phyloP scores from a whole-genome alignment of 495 filamentous ascomycete genomes.

The Pyronema omphalodes region DNA sequence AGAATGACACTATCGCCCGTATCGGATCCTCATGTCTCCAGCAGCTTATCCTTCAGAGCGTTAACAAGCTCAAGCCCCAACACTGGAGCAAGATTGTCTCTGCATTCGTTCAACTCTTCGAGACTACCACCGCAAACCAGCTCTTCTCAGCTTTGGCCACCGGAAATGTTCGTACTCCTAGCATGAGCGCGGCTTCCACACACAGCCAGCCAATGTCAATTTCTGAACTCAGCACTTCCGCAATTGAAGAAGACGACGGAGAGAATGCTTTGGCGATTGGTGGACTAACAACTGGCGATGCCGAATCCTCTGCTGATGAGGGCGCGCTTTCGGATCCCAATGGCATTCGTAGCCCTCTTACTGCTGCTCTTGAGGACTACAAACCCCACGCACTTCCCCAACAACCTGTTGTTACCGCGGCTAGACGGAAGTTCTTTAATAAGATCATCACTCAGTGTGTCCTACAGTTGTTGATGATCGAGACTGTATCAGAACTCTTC shows the following conservation, averaged over 20 bases:
- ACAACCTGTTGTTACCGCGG: slow-evolving; percentile 79
- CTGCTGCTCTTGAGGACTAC: slow-evolving; percentile 69
- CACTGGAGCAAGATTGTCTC: slow-evolving; percentile 92
- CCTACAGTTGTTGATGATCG: slow-evolving; percentile 93
- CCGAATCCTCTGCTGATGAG: not conserved
- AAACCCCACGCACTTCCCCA: slow-evolving; percentile 57
- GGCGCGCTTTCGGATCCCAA: slow-evolving; percentile 26
- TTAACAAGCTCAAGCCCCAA: slow-evolving; percentile 64
- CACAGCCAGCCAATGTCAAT: not conserved
- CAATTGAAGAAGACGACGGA: slow-evolving; percentile 25
- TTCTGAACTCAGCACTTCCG: slow-evolving; percentile 21
- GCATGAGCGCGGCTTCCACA: slow-evolving; percentile 9
- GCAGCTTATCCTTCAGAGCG: slow-evolving; percentile 87
- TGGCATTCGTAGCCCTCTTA: slow-evolving; percentile 14
- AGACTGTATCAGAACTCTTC: slow-evolving; percentile 95
- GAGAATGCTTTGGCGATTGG: slow-evolving; percentile 46
- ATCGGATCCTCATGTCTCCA: slow-evolving; percentile 97
- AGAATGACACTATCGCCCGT: slow-evolving; percentile 94
- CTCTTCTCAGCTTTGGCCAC: slow-evolving; percentile 66
- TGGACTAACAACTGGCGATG: slow-evolving; percentile 26
- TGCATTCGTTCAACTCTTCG: slow-evolving; percentile 88
- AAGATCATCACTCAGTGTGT: slow-evolving; percentile 99
- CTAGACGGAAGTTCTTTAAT: slow-evolving; percentile 93
- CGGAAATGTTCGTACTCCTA: slow-evolving; percentile 30
- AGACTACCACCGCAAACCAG: slow-evolving; percentile 80